Conservation (phyloP, 169 alveolate species). For the Amoebophrya sp. region DNA sequence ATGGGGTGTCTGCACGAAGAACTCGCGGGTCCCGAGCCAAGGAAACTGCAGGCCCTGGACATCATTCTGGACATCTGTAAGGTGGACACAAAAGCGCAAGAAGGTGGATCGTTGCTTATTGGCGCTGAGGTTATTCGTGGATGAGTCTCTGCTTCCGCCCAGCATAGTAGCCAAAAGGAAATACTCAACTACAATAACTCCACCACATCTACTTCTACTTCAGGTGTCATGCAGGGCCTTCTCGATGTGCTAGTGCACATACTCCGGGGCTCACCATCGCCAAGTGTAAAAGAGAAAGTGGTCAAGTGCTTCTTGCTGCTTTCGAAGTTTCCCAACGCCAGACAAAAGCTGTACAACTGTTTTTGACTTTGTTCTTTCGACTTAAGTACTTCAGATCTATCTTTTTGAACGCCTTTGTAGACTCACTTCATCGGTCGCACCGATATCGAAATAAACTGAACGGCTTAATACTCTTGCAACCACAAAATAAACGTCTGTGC, state of each 20-base stretch:
- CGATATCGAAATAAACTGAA: too few relatives aligned
- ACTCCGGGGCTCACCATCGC: neutral
- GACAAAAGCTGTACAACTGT: neutral
- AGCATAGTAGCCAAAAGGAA: too few relatives aligned
- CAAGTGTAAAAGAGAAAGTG: neutral
- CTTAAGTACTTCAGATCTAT: too few relatives aligned
- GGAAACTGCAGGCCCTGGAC: neutral
- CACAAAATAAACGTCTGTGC: too few relatives aligned
- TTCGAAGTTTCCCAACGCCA: neutral
- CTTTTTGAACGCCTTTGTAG: too few relatives aligned
- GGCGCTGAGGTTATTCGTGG: too few relatives aligned
- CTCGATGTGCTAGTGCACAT: neutral
- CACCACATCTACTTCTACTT: neutral
- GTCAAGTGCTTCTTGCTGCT: neutral
- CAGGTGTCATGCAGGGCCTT: conserved; percentile 11
- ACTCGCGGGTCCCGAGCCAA: neutral
- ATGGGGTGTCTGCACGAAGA: conserved; percentile 2
- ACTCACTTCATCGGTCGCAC: too few relatives aligned
- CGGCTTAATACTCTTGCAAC: too few relatives aligned
- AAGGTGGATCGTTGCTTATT: too few relatives aligned
- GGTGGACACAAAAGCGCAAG: neutral
- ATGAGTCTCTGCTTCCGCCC: too few relatives aligned
- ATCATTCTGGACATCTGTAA: neutral
- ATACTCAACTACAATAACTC: too few relatives aligned
- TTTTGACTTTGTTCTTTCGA: too few relatives aligned